Base-by-base conservation (phyloP, 495 filamentous ascomycete genomes). In the Elasticomyces elasticus region DNA sequence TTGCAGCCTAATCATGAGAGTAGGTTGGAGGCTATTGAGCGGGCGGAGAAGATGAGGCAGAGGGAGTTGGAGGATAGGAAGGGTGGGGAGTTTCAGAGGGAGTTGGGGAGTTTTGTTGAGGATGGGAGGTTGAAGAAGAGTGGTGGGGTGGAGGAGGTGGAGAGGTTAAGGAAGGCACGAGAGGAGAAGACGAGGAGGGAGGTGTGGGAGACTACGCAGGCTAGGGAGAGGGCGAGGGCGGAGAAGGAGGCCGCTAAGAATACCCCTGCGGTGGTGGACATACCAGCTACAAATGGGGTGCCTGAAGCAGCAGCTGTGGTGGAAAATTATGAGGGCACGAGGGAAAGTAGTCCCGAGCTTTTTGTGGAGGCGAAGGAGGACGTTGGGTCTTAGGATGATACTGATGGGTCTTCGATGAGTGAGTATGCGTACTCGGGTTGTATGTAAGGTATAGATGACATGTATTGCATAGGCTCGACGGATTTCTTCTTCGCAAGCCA, bases 1-100 rank as follows among this genome's bases (percentile, higher is more conserved):
- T 72, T 99, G 41, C 90, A 91, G 63, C 94, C 94, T 0, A 96
- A 99, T 59, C 92, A 99, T 61, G 88, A 96, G 69, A 81, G 81
- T 50, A 78, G 92, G 50, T 71, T 97, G 0, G 94, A 96, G 69
- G 92, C 92, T 10, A 99, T 99, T 58, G 90, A 96, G 67, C 80
- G 90, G 22, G 89, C 90, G 0, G 92, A 98, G 71, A 90, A 87
- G 72, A 74, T 86, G 12, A 72, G 92, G 24, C 85, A 89, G 71
- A 85, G 85, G 61, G 94, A 97, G 64, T 75, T 98, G 0, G 89
- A 91, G 69, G 80, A 70, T 49, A 78, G 91, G 7, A 73, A 72
- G 10, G 83, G 80, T 13, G 88, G 86, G 50, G 83, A 87, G 22
- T 87, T 98, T 65, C 86, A 82, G 70, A 89, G 90, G 66, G 92